Evolutionary conservation across 352 stramenopile species (phyloP).

Genomic region (Globisporangium spiculum): DNA sequence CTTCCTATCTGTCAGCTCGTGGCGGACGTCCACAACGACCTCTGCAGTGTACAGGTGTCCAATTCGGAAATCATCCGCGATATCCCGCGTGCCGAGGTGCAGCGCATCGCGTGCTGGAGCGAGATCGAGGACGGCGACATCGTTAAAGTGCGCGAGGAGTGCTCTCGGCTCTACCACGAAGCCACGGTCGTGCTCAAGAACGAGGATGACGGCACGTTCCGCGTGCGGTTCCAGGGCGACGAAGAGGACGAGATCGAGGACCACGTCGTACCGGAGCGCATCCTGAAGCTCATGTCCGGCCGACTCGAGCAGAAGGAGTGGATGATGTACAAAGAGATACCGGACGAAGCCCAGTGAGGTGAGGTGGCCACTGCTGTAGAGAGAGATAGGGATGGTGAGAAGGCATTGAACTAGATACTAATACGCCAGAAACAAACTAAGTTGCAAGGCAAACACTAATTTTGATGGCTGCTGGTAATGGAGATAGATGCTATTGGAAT

Average conservation of each 20-base stretch:
- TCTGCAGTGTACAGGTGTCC: conserved; percentile 55
- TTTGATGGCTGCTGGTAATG: not conserved
- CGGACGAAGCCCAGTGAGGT: conserved; percentile 14
- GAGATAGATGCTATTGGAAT: not conserved
- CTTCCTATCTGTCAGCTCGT: conserved; percentile 39
- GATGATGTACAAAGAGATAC: conserved; percentile 69
- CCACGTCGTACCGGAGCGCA: conserved; percentile 33
- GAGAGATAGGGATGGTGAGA: not conserved
- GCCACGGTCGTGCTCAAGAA: conserved; percentile 48
- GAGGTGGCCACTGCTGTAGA: not conserved
- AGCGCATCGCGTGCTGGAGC: conserved; percentile 61
- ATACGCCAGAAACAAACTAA: not conserved
- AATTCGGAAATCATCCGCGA: conserved; percentile 39
- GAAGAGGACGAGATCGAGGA: conserved; percentile 57
- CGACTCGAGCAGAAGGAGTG: conserved; percentile 63
- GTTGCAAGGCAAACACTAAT: not conserved
- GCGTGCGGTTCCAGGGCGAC: conserved; percentile 58
- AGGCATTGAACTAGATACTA: not conserved
- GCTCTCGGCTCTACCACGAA: conserved; percentile 59
- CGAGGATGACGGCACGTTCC: conserved; percentile 48
- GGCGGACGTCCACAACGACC: conserved; percentile 38
- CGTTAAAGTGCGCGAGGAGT: conserved; percentile 65
- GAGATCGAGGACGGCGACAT: conserved; percentile 62
- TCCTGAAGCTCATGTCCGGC: conserved; percentile 68
- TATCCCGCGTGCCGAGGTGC: conserved; percentile 37